Percentiles rank a stretch among this genome's conserved stretches.
Evolutionary conservation across 768 basidiomycete genomes (phyloP).

Genomic region (Mycena galericulata): DNA sequence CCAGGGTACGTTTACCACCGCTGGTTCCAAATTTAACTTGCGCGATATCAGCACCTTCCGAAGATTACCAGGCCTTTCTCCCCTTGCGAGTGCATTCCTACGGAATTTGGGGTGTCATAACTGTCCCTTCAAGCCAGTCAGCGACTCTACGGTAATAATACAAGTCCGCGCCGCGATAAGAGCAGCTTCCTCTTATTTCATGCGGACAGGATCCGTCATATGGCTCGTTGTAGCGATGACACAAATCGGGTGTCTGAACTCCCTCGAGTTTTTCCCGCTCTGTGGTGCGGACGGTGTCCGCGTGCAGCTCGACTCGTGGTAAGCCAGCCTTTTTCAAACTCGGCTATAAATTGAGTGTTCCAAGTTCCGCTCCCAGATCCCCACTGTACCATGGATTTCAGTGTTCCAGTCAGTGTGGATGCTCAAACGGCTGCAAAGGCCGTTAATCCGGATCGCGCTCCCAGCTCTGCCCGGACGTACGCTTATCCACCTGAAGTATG

Average conservation of each 20-base stretch:
- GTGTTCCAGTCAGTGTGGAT: neutral
- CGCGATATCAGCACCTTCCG: neutral
- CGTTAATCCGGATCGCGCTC: conserved; percentile 15
- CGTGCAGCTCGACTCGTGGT: too few species aligned
- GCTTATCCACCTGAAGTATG: conserved; percentile 45
- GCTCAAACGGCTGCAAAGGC: neutral
- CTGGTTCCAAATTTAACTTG: neutral
- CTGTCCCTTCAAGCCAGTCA: too few species aligned
- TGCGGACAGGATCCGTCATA: neutral
- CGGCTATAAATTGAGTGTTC: conserved; percentile 21
- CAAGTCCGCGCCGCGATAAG: neutral
- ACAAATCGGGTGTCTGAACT: conserved; percentile 27
- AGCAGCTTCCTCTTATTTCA: neutral
- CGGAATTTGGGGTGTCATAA: too few species aligned
- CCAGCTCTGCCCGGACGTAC: conserved; percentile 16
- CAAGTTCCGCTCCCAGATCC: neutral
- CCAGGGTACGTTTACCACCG: neutral
- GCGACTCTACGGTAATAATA: too few species aligned
- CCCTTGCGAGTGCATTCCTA: neutral
- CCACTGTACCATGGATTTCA: conserved; percentile 21
- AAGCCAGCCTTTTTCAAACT: conserved; percentile 1
- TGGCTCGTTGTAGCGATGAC: neutral
- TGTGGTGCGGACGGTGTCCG: too few species aligned
- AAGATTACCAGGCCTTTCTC: conserved; percentile 29
- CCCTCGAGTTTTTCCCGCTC: conserved; percentile 30